Base-by-base conservation (phyloP, 331 rosid genomes). In the Dryas integrifolia region DNA sequence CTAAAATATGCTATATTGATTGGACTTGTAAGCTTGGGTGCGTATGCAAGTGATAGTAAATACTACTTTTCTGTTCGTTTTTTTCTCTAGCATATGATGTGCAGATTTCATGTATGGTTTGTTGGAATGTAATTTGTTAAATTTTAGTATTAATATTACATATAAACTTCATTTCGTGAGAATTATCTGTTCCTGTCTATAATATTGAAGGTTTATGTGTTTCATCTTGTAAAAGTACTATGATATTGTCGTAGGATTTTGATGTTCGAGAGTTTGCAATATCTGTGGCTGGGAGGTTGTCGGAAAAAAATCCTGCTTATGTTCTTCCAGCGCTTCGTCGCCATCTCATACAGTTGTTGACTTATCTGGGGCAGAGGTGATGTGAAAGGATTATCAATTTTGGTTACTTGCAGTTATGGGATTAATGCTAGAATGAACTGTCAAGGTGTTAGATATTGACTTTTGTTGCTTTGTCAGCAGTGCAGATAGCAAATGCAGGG, bases 311-410 rank as follows among this genome's bases (percentile, higher is more conserved):
- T 84, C 98, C 98, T 80, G 98, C 98, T 50, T 95, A 95, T 67
- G 97, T 91, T 85, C 96, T 95, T 80, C 97, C 98, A 43, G 97
- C 98, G 11, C 98, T 95, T 81, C 98, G 98, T 67, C 96, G 98
- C 55, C 95, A 94, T 88, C 97, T 94, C 69, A 94, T 94, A 78
- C 98, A 94, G 86, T 76, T 94, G 85, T 69, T 94, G 72, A 94
- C 96, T 26, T 88, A 91, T 82, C 73, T 94, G 84, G 97, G 88
- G 63, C 97, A 91, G 84, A 94, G 98, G 98, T 94, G 79, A 87
- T 73, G 67, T 72, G 73, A 69, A 57, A 62, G 62, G 71, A 21
- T 69, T 65, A 21, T n/a, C 30, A 44, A 48, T 39, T 52, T 41
- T 65, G 70, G 55, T 72, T 63, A 49, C 59, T 26, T 69, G 65